A percentile compares a stretch with the other conserved stretches of the same genome.
Evolutionary conservation across 495 filamentous ascomycete genomes (phyloP).

Genomic region (Neurospora tetrasperma): DNA sequence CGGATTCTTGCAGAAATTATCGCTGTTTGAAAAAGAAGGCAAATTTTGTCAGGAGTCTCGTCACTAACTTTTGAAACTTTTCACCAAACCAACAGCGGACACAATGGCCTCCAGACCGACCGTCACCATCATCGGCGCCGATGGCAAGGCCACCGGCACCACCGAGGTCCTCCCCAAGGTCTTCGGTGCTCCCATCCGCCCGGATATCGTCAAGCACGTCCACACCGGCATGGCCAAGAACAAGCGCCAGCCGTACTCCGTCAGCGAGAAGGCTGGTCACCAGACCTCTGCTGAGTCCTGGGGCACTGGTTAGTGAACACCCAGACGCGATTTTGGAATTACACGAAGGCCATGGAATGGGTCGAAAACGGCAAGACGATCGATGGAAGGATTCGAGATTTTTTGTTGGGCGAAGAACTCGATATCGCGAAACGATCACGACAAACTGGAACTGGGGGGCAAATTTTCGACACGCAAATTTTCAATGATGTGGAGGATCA

Average conservation of each 20-base stretch:
- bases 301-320: slow-evolving; percentile 83
- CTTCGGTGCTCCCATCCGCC: slow-evolving; percentile 92
- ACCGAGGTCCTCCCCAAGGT: slow-evolving; percentile 87
- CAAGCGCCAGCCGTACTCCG: slow-evolving; percentile 98
- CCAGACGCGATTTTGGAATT: slow-evolving; percentile 4
- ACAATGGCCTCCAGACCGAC: slow-evolving; percentile 91
- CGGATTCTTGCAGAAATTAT: slow-evolving; percentile 1
- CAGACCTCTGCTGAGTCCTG: slow-evolving; percentile 99
- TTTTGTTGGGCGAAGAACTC: neutral
- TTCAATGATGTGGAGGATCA: neutral
- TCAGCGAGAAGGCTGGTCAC: slow-evolving; percentile 99
- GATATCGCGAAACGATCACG: neutral
- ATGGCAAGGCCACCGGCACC: slow-evolving; percentile 79
- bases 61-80: slow-evolving; percentile 2
- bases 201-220: slow-evolving; percentile 97
- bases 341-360: neutral
- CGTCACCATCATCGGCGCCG: slow-evolving; percentile 85
- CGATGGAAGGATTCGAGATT: slow-evolving; percentile 1
- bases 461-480: neutral
- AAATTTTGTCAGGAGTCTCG: neutral
- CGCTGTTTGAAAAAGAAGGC: neutral
- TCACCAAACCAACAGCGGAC: slow-evolving; percentile 21
- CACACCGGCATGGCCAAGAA: slow-evolving; percentile 99
- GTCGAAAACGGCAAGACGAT: neutral
- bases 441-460: neutral